These are phyloP conservation scores for Drechslera avenae DNA, from an alignment of 2,329 filamentous ascomycete genomes.

Conservation along the genomic window DNA sequence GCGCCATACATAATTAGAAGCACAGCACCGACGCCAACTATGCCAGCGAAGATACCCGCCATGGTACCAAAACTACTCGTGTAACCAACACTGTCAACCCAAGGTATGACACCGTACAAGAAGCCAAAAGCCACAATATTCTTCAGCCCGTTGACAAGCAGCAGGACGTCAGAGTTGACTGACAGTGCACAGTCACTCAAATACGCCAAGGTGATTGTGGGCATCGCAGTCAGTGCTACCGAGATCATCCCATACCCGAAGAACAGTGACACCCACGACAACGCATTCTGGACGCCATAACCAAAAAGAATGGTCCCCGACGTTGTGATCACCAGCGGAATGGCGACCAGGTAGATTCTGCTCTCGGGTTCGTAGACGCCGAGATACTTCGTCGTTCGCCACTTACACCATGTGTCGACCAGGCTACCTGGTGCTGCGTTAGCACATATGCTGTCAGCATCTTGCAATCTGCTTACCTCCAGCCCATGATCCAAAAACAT, in stretches of 20 bases:
- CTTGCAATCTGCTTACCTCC: constrained; percentile 30
- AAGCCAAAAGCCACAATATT: constrained; percentile 58
- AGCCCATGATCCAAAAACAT: constrained; percentile 50
- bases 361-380: constrained; percentile 56
- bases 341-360: constrained; percentile 49
- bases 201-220: constrained; percentile 52
- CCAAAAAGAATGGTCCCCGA: constrained; percentile 54
- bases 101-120: constrained; percentile 53
- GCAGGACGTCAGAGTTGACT: constrained; percentile 45
- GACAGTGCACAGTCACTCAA: constrained; percentile 48
- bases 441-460: background rate
- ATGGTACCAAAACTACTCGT: constrained; percentile 46
- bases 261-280: constrained; percentile 54
- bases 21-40: constrained; percentile 41
- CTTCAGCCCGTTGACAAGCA: constrained; percentile 50
- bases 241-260: constrained; percentile 56
- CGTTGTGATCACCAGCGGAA: constrained; percentile 51
- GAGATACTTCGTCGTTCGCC: constrained; percentile 47
- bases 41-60: constrained; percentile 45
- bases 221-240: constrained; percentile 49
- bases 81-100: constrained; percentile 48
- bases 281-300: constrained; percentile 49
- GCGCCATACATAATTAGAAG: constrained; percentile 42
- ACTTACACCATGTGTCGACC: constrained; percentile 52
- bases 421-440: constrained; percentile 41